Conservation (phyloP, 805 yeast species). For the Zygosaccharomyces pseudorouxii region DNA sequence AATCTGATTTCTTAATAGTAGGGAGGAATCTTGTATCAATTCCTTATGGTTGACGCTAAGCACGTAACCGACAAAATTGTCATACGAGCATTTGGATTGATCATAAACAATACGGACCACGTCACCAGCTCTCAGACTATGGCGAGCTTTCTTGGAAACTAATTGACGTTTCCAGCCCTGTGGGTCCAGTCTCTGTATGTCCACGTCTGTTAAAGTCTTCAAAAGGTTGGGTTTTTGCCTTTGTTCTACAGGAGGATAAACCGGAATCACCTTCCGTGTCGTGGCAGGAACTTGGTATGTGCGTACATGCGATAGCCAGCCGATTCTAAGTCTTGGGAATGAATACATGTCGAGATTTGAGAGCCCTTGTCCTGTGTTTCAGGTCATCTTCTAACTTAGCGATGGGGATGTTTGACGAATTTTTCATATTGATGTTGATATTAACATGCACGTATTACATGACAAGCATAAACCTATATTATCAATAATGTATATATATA, state of each 20-base stretch:
- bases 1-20: conserved; percentile 78
- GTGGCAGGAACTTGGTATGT: conserved; percentile 20
- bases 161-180: conserved; percentile 60
- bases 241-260: conserved; percentile 29
- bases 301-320: conserved; percentile 1
- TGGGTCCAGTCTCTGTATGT: conserved; percentile 64
- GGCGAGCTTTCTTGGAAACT: conserved; percentile 43
- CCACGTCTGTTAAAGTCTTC: conserved; percentile 27
- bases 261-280: conserved; percentile 27
- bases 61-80: conserved; percentile 72
- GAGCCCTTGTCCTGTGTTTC: no score
- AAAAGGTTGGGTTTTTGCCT: conserved; percentile 7
- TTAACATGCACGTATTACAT: neutral
- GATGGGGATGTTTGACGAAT: neutral
- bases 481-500: conserved; percentile 3
- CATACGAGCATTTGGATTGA: conserved; percentile 49
- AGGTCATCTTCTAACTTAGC: neutral
- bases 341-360: neutral
- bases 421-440: neutral
- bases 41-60: conserved; percentile 70
- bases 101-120: conserved; percentile 68
- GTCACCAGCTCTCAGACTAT: conserved; percentile 72
- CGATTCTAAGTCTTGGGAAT: neutral
- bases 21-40: conserved; percentile 54
- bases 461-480: neutral